phyloP scores from a whole-genome alignment of 345 rosid species.

The Conringia planisiliqua region DNA sequence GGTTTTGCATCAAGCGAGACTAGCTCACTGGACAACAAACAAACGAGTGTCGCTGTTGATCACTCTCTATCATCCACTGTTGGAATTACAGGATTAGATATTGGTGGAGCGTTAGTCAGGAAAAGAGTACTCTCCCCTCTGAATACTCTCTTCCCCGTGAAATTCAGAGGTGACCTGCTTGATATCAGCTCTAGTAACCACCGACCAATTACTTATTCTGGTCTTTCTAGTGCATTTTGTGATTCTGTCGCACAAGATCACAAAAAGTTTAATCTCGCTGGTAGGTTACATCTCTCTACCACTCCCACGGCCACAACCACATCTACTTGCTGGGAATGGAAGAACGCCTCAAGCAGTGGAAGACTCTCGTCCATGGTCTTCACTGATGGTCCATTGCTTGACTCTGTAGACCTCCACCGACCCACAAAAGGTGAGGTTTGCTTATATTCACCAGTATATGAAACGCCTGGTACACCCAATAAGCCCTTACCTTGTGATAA shows the following conservation, averaged over 20 bases:
- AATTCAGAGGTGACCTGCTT: slow-evolving; percentile 52
- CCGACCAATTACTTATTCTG: slow-evolving; percentile 39
- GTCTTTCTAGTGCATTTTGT: slow-evolving; percentile 28
- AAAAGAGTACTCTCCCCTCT: slow-evolving; percentile 74
- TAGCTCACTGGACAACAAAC: slow-evolving; percentile 28
- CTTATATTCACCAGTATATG: slow-evolving; percentile 37
- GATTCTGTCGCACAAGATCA: slow-evolving; percentile 44
- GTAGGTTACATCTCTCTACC: slow-evolving; percentile 30
- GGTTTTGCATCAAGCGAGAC: slow-evolving; percentile 62
- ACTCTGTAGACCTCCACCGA: slow-evolving; percentile 33
- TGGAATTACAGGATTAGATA: slow-evolving; percentile 40
- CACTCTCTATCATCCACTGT: slow-evolving; percentile 30
- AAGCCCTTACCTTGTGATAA: slow-evolving; percentile 39
- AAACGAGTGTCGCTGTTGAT: slow-evolving; percentile 38
- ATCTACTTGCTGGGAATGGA: slow-evolving; percentile 48
- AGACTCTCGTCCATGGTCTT: slow-evolving; percentile 43
- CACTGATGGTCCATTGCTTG: slow-evolving; percentile 77
- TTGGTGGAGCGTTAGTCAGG: slow-evolving; percentile 57
- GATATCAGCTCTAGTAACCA: slow-evolving; percentile 51
- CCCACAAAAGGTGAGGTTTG: slow-evolving; percentile 29
- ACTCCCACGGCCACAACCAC: slow-evolving; percentile 36
- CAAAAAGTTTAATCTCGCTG: slow-evolving; percentile 57
- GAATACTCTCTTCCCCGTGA: slow-evolving; percentile 52
- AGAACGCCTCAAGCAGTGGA: slow-evolving; percentile 30
- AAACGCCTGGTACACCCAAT: slow-evolving; percentile 35